Conservation (phyloP, 306 rosid species). For the Abrus pulchellus region DNA sequence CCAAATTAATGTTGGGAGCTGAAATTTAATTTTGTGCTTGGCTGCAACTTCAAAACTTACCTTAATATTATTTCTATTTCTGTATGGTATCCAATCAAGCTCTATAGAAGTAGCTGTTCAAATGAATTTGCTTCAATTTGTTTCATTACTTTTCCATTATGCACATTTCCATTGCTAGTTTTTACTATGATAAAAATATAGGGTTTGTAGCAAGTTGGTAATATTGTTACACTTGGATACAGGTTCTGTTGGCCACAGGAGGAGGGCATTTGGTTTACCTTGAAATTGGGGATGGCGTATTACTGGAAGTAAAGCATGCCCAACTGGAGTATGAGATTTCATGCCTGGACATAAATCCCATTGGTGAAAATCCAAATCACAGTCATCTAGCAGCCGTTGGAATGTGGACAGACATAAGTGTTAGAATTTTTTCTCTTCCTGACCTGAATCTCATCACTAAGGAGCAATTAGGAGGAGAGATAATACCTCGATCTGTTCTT, state of each 20-base stretch:
- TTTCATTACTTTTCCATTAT: constrained; percentile 12
- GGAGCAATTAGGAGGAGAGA: constrained; percentile 97
- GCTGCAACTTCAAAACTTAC: constrained; percentile 6
- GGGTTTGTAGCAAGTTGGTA: constrained; percentile 23
- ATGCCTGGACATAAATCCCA: constrained; percentile 96
- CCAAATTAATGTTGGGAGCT: neutral
- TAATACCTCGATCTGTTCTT: constrained; percentile 98
- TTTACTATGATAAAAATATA: neutral
- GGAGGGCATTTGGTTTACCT: constrained; percentile 90
- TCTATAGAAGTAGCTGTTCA: neutral
- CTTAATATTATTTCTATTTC: constrained; percentile 30
- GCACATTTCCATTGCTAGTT: neutral
- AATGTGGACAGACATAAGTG: constrained; percentile 99
- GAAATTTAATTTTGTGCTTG: constrained; percentile 18
- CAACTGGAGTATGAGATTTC: constrained; percentile 94
- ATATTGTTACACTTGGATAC: constrained; percentile 50
- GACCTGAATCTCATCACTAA: constrained; percentile 87
- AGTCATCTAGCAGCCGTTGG: constrained; percentile 97
- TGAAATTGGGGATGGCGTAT: constrained; percentile 84
- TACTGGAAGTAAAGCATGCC: constrained; percentile 69
- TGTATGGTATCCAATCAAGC: constrained; percentile 13
- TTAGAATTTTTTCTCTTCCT: constrained; percentile 87
- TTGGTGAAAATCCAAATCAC: constrained; percentile 79
- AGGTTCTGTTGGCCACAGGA: constrained; percentile 98
- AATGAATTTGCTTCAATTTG: neutral